Percentiles rank a stretch among this genome's conserved stretches.
These are phyloP conservation scores for Colletotrichum liriopes DNA, from an alignment of 2,329 filamentous ascomycete genomes.

Conservation along the genomic window DNA sequence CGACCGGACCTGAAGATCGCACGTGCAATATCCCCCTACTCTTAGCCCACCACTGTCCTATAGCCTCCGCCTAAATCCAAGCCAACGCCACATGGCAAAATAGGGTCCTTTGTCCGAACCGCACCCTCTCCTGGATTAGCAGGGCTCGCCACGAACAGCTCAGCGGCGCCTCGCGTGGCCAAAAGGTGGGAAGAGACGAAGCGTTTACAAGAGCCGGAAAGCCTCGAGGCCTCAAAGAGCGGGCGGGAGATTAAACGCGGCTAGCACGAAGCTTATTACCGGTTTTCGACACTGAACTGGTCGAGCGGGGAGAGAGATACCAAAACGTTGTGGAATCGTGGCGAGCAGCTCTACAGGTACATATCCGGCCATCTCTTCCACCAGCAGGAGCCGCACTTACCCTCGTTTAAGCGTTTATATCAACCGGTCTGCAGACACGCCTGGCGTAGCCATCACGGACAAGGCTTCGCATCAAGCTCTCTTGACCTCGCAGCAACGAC, in stretches of 20 bases:
- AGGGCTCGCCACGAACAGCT: conserved; percentile 12
- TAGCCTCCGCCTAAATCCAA: conserved; percentile 18
- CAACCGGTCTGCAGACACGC: conserved; percentile 9
- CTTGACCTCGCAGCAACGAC: neutral
- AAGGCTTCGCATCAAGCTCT: neutral
- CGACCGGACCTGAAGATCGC: neutral
- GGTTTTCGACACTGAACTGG: too few relatives aligned
- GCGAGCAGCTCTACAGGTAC: neutral
- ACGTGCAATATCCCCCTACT: neutral
- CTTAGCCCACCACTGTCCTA: neutral
- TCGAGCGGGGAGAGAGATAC: neutral
- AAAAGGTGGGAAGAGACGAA: conserved; percentile 7
- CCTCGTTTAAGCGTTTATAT: conserved; percentile 1
- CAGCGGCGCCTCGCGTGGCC: conserved; percentile 23
- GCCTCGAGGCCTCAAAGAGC: neutral
- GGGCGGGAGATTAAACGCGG: neutral
- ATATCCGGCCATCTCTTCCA: neutral
- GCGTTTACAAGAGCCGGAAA: neutral
- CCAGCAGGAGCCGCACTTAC: conserved; percentile 6
- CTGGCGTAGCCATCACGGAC: conserved; percentile 14
- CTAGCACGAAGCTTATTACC: neutral
- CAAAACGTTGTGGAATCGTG: neutral
- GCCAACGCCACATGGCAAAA: conserved; percentile 31
- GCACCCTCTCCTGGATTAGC: conserved; percentile 35
- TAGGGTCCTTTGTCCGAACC: conserved; percentile 29